phyloP scores from a whole-genome alignment of 352 stramenopile genomes.

The Globisporangium sylvaticum region DNA sequence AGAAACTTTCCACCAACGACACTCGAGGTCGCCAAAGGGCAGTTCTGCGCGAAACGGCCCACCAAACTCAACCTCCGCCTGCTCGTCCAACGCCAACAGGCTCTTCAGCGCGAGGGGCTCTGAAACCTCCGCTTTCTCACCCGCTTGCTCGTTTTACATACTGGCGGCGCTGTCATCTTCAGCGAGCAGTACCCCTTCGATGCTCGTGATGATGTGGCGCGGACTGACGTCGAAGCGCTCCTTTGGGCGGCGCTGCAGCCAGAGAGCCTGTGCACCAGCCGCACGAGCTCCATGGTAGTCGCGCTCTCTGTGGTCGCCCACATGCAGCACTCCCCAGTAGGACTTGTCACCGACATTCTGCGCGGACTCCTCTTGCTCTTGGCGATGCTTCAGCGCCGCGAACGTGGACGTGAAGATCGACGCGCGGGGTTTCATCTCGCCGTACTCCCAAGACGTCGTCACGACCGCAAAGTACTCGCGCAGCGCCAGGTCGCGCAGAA shows the following conservation, averaged over 20 bases:
- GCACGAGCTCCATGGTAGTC: conserved; percentile 50
- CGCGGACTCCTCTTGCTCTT: background rate
- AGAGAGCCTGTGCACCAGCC: conserved; percentile 34
- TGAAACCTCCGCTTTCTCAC: conserved; percentile 4
- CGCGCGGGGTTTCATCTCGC: conserved; percentile 43
- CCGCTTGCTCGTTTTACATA: conserved; percentile 3
- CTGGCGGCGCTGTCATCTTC: background rate
- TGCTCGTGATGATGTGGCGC: conserved; percentile 27
- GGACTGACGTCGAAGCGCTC: conserved; percentile 6
- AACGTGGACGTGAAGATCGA: conserved; percentile 63
- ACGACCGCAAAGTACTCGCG: conserved; percentile 47
- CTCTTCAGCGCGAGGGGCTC: background rate
- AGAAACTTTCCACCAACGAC: conserved; percentile 2
- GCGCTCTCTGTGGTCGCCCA: conserved; percentile 51
- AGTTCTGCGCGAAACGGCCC: conserved; percentile 8
- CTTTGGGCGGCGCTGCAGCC: conserved; percentile 29
- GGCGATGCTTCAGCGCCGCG: background rate
- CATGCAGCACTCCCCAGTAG: conserved; percentile 37
- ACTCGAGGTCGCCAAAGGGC: conserved; percentile 5
- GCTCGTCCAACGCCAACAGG: background rate
- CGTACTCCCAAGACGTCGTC: conserved; percentile 52
- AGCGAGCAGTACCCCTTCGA: conserved; percentile 23
- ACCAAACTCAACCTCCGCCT: conserved; percentile 5
- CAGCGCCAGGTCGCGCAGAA: conserved; percentile 44
- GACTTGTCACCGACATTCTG: background rate